Evolutionary conservation across 1,284 basidiomycete species (phyloP), one percentile per base, ranked within the genome.

Genomic region (Microbotryomycetes sp.): DNA sequence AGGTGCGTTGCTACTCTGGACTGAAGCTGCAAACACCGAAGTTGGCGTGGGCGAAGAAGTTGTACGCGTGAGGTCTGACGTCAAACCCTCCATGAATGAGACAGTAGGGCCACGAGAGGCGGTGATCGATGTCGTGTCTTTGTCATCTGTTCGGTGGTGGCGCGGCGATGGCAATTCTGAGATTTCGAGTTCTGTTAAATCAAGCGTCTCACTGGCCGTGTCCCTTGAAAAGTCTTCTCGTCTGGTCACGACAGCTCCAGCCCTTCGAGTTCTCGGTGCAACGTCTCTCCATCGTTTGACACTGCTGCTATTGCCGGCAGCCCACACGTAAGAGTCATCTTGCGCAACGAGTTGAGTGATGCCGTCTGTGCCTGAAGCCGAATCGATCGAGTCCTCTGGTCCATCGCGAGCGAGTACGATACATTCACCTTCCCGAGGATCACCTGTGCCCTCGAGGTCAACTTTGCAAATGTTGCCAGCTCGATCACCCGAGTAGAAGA

Each of bases 401-500:
- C 65, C 67, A 45, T 92, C 89, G 57, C 85, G 83, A 63, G 87
- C 88, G 23, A 98, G 78, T 2, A 96, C 80, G 29, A 92, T 79
- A 72, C 93, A 97, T 75, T 93, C 88, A 47, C 89, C 93, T 56
- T 97, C 89, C 1, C 63, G 58, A 2, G 86, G 84, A 65, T 93
- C 89, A 12, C 81, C 77, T 65, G 84, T 87, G 49, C 83, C 83
- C 73, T 92, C 89, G 26, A 93, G 85, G 70, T 98, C 93, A 36
- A 94, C 87, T 66, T 86, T 87, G 75, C 90, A 92, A 1, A 98
- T 85, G 59, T 87, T 79, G 1, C 94, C 96, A 16, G 88, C 85
- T 42, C 90, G 84, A 69, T 97, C 96, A 19, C 94, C 96, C 2
- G 93, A 97, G 77, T 96, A 97, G 79, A 99, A 99, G 1, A 86